Percentiles rank a stretch among this genome's conserved stretches.
These are phyloP conservation scores for Coriaria nepalensis DNA, from an alignment of 306 rosid genomes.

Conservation along the genomic window DNA sequence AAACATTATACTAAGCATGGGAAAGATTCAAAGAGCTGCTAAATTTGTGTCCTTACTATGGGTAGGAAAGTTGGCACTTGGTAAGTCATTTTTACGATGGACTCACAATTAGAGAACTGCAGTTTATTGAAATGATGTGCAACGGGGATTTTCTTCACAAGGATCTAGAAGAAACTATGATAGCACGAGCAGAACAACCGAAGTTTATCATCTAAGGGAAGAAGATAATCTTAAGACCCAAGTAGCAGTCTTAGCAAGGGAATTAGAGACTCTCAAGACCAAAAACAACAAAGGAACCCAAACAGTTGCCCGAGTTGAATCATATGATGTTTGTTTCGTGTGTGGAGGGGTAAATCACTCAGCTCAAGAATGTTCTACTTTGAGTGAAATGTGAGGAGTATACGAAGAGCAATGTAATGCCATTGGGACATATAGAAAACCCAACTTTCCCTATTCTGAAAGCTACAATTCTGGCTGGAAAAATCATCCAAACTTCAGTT, in stretches of 20 bases:
- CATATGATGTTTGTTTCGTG: not conserved
- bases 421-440: not conserved
- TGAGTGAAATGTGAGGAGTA: not conserved
- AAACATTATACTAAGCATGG: not conserved
- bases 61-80: not conserved
- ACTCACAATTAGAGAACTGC: not conserved
- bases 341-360: not conserved
- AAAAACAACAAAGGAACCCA: not conserved
- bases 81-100: not conserved
- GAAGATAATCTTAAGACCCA: not conserved
- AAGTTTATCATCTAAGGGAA: not conserved
- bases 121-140: slow-evolving; percentile 4
- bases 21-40: not conserved
- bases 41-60: not conserved
- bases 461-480: not conserved
- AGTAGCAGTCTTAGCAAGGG: not conserved
- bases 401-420: not conserved
- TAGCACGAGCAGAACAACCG: not conserved
- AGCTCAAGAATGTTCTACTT: not conserved
- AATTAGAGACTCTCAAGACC: not conserved
- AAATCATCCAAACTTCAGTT: not conserved
- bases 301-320: not conserved
- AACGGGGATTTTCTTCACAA: not conserved
- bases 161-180: not conserved
- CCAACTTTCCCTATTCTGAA: not conserved